Conservation (phyloP, 1,284 basidiomycete genomes). For the Sanguinoderma infundibulare region DNA sequence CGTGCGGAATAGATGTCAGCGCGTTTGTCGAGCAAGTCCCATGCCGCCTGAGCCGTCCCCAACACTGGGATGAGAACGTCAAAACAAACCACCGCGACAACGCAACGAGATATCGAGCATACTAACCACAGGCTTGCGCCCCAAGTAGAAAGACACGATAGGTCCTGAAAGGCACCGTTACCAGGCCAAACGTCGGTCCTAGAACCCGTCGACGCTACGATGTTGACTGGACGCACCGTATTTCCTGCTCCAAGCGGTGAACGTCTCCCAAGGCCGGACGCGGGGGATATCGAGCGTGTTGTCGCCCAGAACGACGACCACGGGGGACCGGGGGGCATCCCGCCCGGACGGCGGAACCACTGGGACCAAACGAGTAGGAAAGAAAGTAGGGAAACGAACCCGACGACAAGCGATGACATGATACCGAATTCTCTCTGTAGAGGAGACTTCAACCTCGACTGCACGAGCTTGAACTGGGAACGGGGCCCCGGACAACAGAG, state of each 20-base stretch:
- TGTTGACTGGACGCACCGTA: not conserved
- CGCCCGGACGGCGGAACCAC: not conserved
- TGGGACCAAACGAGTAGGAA: not conserved
- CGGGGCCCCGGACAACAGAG: too few relatives aligned
- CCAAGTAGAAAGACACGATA: not conserved
- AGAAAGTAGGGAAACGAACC: not conserved
- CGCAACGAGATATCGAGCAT: not conserved
- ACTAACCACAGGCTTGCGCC: not conserved
- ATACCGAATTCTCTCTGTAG: too few relatives aligned
- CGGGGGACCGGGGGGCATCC: constrained; percentile 10
- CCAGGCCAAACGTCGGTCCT: too few relatives aligned
- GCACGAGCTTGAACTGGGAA: too few relatives aligned
- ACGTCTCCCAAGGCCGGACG: constrained; percentile 5
- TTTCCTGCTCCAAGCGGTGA: constrained; percentile 7
- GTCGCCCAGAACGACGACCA: not conserved
- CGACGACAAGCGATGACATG: not conserved
- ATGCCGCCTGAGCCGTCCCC: constrained; percentile 5
- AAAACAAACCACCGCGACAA: not conserved
- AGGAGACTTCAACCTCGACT: too few relatives aligned
- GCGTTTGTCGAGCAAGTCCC: constrained; percentile 15
- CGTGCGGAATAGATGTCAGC: constrained; percentile 13
- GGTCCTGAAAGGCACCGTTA: not conserved
- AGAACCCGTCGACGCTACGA: not conserved
- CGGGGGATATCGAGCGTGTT: constrained; percentile 8
- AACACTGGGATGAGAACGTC: not conserved